Percentiles rank a stretch among this genome's conserved stretches.
phyloP scores from a whole-genome alignment of 2,329 filamentous ascomycete species.

The Lachnellula subtilissima region DNA sequence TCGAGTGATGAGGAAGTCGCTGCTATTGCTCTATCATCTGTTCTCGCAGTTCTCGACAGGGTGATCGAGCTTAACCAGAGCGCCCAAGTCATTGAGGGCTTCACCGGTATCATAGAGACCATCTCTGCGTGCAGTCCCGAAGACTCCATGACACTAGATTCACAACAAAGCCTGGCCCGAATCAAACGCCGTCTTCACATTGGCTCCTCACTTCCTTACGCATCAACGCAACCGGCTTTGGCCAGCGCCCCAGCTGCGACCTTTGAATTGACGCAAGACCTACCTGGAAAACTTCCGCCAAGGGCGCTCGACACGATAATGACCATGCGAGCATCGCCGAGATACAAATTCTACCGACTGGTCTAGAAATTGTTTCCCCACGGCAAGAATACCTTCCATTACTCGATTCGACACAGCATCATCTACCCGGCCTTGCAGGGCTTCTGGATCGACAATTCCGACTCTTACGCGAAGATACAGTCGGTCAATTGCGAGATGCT shows the following conservation, averaged over 20 bases:
- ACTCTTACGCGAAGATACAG: slow-evolving; percentile 50
- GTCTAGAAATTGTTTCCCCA: slow-evolving; percentile 40
- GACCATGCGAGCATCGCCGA: slow-evolving; percentile 42
- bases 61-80: slow-evolving; percentile 36
- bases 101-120: slow-evolving; percentile 24
- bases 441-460: slow-evolving; percentile 52
- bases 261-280: slow-evolving; percentile 24
- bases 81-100: slow-evolving; percentile 29
- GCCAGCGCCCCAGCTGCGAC: slow-evolving; percentile 14
- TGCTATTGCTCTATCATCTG: slow-evolving; percentile 22
- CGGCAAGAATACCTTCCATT: slow-evolving; percentile 43
- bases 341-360: slow-evolving; percentile 47
- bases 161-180: slow-evolving; percentile 20
- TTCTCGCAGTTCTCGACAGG: slow-evolving; percentile 24
- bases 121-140: slow-evolving; percentile 23
- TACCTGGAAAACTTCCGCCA: slow-evolving; percentile 32
- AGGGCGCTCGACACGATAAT: slow-evolving; percentile 43
- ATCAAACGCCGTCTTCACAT: slow-evolving; percentile 25
- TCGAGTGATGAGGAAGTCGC: slow-evolving; percentile 12
- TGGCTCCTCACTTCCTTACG: slow-evolving; percentile 21
- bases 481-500: slow-evolving; percentile 48
- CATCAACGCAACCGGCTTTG: slow-evolving; percentile 9
- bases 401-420: slow-evolving; percentile 36
- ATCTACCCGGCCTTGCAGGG: slow-evolving; percentile 41
- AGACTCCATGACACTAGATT: slow-evolving; percentile 14